A percentile compares a stretch with the other conserved stretches of the same genome.
These are phyloP conservation scores for Rhynchospora tenuis DNA, from an alignment of 176 grass and related monocot species.

Conservation along the genomic window DNA sequence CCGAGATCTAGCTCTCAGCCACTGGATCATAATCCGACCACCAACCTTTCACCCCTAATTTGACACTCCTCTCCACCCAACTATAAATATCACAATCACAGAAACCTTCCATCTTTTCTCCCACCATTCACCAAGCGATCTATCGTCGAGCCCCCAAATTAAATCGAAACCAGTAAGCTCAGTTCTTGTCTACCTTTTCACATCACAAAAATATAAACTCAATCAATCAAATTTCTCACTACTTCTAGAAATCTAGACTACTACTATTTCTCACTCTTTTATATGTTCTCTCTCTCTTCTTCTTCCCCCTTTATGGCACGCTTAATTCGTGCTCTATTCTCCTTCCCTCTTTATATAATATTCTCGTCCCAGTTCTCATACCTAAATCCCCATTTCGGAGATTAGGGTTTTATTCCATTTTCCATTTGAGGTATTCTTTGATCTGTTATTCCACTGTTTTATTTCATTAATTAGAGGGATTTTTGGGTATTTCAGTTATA, in stretches of 20 bases:
- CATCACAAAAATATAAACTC: background rate
- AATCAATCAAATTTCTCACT: background rate
- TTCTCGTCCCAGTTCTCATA: constrained; percentile 1
- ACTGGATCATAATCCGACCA: background rate
- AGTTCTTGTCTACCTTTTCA: constrained; percentile 16
- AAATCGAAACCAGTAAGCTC: constrained; percentile 23
- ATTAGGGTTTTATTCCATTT: constrained; percentile 32
- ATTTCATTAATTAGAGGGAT: constrained; percentile 4
- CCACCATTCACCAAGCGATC: background rate
- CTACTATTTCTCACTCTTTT: constrained; percentile 10
- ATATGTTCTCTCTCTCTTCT: constrained; percentile 18
- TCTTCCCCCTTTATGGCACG: constrained; percentile 12
- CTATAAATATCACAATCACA: background rate
- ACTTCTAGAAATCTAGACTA: background rate
- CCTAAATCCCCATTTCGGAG: constrained; percentile 29
- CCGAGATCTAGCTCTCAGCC: background rate
- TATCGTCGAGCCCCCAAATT: constrained; percentile 18
- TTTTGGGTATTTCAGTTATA: background rate
- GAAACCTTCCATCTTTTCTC: background rate
- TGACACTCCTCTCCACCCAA: background rate
- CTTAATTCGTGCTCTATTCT: constrained; percentile 16
- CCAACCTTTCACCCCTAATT: constrained; percentile 11
- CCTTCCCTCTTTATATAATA: constrained; percentile 11
- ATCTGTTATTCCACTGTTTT: constrained; percentile 16
- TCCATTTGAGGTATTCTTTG: constrained; percentile 9